phyloP scores from a whole-genome alignment of 768 basidiomycete genomes.

The Kondoa malvinella region DNA sequence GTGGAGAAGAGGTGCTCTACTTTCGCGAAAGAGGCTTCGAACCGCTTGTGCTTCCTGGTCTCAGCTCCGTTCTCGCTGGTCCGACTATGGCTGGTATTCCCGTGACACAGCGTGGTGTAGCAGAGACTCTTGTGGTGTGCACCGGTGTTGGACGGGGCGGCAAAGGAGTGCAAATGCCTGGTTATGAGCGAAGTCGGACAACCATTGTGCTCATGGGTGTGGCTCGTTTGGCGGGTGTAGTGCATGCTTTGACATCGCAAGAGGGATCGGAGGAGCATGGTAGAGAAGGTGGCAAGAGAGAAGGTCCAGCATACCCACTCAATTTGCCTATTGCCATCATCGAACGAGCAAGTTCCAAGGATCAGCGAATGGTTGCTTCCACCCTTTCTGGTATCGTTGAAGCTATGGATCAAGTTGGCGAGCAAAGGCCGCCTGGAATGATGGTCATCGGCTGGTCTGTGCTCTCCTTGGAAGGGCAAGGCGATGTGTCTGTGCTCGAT shows the following conservation, averaged over 20 bases:
- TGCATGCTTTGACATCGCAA: conserved; percentile 41
- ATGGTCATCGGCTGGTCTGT: conserved; percentile 87
- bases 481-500: conserved; percentile 56
- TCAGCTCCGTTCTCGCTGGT: conserved; percentile 73
- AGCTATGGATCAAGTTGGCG: conserved; percentile 56
- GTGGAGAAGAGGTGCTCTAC: conserved; percentile 83
- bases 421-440: conserved; percentile 91
- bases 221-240: conserved; percentile 57
- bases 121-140: conserved; percentile 73
- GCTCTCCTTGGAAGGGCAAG: conserved; percentile 53
- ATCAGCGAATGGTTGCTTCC: conserved; percentile 67
- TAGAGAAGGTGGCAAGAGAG: conserved; percentile 34
- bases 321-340: conserved; percentile 77
- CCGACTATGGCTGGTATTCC: conserved; percentile 82
- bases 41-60: conserved; percentile 69
- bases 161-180: conserved; percentile 63
- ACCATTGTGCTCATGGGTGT: conserved; percentile 88
- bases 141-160: conserved; percentile 85
- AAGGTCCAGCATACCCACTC: conserved; percentile 50
- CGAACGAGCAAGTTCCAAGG: conserved; percentile 82
- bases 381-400: conserved; percentile 55
- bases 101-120: conserved; percentile 85
- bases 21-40: conserved; percentile 76
- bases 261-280: conserved; percentile 20
- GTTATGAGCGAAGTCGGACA: conserved; percentile 65